phyloP scores from a whole-genome alignment of 2,329 filamentous ascomycete species.

The Cladosporium sp. region DNA sequence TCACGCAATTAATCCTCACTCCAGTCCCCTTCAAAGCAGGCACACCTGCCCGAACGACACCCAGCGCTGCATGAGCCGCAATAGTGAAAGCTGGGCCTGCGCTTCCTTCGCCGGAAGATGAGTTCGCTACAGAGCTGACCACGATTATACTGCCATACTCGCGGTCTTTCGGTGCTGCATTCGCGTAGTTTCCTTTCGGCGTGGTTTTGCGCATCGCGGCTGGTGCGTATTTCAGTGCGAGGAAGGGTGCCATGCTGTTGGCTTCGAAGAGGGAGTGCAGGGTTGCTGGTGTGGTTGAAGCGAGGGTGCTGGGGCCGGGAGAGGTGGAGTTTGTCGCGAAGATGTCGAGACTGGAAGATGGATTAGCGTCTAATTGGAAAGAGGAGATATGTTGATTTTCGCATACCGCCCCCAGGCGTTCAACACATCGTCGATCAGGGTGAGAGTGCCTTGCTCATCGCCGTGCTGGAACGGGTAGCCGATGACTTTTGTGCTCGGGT shows the following conservation, averaged over 20 bases:
- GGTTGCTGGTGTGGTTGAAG: slow-evolving; percentile 52
- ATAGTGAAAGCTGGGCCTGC: slow-evolving; percentile 61
- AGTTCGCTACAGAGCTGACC: slow-evolving; percentile 51
- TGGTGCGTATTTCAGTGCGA: slow-evolving; percentile 61
- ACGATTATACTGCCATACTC: slow-evolving; percentile 61
- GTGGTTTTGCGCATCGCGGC: slow-evolving; percentile 60
- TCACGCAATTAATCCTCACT: slow-evolving; percentile 55
- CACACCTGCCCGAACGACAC: slow-evolving; percentile 57
- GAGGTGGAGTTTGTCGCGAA: slow-evolving; percentile 58
- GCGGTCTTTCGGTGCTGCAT: slow-evolving; percentile 57
- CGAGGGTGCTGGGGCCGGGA: slow-evolving; percentile 55
- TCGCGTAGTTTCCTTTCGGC: slow-evolving; percentile 52
- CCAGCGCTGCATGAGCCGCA: slow-evolving; percentile 56
- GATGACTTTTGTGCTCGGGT: slow-evolving; percentile 58
- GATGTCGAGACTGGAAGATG: slow-evolving; percentile 49
- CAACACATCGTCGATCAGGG: slow-evolving; percentile 59
- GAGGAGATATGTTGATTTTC: too few species aligned
- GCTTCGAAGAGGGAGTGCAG: slow-evolving; percentile 57
- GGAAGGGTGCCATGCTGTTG: slow-evolving; percentile 60
- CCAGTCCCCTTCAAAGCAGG: slow-evolving; percentile 55
- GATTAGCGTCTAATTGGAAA: neutral
- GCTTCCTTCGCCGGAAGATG: slow-evolving; percentile 52
- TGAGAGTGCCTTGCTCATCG: slow-evolving; percentile 57
- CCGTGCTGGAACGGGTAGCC: slow-evolving; percentile 57
- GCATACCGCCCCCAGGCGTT: slow-evolving; percentile 51